Evolutionary conservation across 1,284 basidiomycete species (phyloP), one percentile per base, ranked within the genome.

Genomic region (Entoloma clypeatum): DNA sequence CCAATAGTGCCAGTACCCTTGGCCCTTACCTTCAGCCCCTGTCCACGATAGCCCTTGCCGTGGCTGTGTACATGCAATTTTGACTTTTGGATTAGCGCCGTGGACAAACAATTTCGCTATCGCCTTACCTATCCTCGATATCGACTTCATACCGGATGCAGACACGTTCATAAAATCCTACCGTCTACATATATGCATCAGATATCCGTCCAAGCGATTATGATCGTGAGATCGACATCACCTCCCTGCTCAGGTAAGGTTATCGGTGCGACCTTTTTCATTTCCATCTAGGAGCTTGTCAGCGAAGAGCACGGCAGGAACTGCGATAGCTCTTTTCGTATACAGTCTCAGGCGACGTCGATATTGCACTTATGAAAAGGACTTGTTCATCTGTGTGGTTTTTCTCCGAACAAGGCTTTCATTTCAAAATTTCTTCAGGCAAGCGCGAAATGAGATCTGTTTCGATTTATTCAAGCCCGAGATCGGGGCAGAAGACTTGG

Each of bases 21-120:
- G 40, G 36, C 13, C 41, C 39, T 14, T 37, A 44, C 29, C 14
- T 50, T 11, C 36, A 36, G 11, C 36, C 39, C 14, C 24, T 42
- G 4, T 29, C 44, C 10, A 18, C 39, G 22, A 43, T 45, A 21
- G 34, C 40, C 24, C 41, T 36, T 1, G 10, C 30, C 8, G 39
- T 46, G 19, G 35, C 32, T 31, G 30, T 47, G 22, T 28, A 40
- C 18, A 11, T 41, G 33, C 29, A 41, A 27, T 26, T 25, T 26
- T 38, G 10, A 36, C 27, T 23, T n/a, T 32, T 17, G 9, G n/a
- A 33, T 24, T 39, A 19, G 7, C 36, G 17, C 13, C 21, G 13
- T 6, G 23, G 25, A 21, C 28, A 36, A 23, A n/a, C 28, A 19
- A 22, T 39, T 14, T 35, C 23, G 22, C 31, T 31, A 14, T 39